phyloP scores from a whole-genome alignment of 352 stramenopile species.

The Hyaloperonospora brassicae region DNA sequence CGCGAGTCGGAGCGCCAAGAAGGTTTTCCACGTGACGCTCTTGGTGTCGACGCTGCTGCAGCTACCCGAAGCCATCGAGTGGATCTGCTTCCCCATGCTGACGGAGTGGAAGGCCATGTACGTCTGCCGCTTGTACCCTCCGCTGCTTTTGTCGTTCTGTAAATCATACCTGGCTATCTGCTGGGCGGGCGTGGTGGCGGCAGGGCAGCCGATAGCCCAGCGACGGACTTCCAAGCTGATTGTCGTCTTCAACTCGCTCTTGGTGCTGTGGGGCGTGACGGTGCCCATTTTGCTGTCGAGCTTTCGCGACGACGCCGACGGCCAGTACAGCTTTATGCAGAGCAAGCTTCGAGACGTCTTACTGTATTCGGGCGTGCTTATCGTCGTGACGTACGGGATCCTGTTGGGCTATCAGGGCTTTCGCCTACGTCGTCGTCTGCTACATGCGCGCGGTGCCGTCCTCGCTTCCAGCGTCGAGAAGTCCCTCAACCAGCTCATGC shows the following conservation, averaged over 20 bases:
- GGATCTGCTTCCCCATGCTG: constrained; percentile 48
- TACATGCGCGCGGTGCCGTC: constrained; percentile 64
- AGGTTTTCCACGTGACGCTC: constrained; percentile 66
- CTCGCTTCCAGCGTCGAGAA: constrained; percentile 62
- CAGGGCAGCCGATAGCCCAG: constrained; percentile 51
- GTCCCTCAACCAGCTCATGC: constrained; percentile 72
- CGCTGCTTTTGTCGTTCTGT: constrained; percentile 67
- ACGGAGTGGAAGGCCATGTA: constrained; percentile 63
- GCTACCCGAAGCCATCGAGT: constrained; percentile 52
- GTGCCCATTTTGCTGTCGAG: constrained; percentile 43
- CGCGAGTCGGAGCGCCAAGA: constrained; percentile 46
- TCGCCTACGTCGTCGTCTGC: constrained; percentile 56
- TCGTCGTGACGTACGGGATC: constrained; percentile 60
- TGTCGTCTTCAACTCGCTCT: constrained; percentile 40
- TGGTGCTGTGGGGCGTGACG: constrained; percentile 52
- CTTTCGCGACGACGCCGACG: constrained; percentile 46
- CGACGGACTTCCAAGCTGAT: constrained; percentile 49
- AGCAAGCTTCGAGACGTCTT: constrained; percentile 43
- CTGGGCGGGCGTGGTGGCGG: constrained; percentile 76
- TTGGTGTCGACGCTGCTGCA: constrained; percentile 57
- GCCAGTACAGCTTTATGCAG: constrained; percentile 58
- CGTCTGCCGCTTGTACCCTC: constrained; percentile 50
- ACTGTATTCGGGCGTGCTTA: constrained; percentile 45
- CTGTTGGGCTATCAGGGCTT: constrained; percentile 70
- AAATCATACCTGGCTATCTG: constrained; percentile 76